phyloP scores from a whole-genome alignment of 371 early-diverging fungal species.

The Mucor piriformis region DNA sequence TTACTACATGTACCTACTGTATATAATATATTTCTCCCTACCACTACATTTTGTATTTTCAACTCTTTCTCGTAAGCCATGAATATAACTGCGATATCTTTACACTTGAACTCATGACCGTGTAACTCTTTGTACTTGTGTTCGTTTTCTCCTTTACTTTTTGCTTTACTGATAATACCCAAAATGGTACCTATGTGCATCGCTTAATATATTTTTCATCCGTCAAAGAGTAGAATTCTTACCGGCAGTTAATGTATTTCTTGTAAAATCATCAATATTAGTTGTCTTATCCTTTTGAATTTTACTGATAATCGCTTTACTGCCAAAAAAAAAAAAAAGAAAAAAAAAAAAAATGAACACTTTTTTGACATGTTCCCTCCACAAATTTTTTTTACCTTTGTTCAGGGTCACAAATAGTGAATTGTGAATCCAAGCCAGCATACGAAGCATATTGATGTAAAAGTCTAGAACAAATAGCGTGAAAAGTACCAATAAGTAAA shows the following conservation, averaged over 20 bases:
- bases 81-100: constrained; percentile 29
- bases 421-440: constrained; percentile 39
- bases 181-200: constrained; percentile 32
- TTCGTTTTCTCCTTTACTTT: constrained; percentile 27
- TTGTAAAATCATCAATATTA: background rate
- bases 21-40: constrained; percentile 19
- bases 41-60: constrained; percentile 33
- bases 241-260: constrained; percentile 12
- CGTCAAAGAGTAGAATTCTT: no score
- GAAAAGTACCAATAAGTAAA: constrained; percentile 57
- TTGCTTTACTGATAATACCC: constrained; percentile 34
- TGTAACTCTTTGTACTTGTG: constrained; percentile 13
- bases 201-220: no score
- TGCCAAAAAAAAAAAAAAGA: background rate
- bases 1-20: background rate
- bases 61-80: constrained; percentile 45
- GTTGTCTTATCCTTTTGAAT: constrained; percentile 9
- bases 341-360: background rate
- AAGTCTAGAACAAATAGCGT: constrained; percentile 55
- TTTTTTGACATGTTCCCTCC: background rate
- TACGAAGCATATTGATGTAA: constrained; percentile 31
- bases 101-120: background rate
- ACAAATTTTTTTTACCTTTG: no score
- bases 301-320: constrained; percentile 26
- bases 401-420: constrained; percentile 52